Base-by-base conservation (phyloP, 257 asterid species). In the Lycium barbarum region DNA sequence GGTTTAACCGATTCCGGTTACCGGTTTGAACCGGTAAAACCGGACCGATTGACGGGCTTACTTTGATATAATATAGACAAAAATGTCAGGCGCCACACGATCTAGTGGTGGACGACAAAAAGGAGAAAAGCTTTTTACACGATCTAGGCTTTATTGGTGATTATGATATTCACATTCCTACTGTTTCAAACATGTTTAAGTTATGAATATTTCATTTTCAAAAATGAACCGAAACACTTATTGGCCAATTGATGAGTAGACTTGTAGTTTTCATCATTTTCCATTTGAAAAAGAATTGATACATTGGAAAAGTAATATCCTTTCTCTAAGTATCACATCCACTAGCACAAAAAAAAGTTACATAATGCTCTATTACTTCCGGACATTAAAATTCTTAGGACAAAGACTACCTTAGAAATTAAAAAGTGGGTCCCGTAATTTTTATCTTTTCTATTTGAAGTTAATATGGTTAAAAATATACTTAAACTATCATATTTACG, bases 241-340 rank as follows among this genome's bases (percentile, higher is more conserved):
- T 36, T 68, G 49, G 78, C 49, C 22, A 6, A 76, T 51, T 76
- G 47, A 51, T 49, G 36, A 6, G 5, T 47, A 7, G 36, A 49
- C 81, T 51, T 14, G 61, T 49, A 20, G 81, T 49, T 74, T 74
- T 74, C 61, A 74, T 40, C 12, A 20, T 20, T 49, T 74, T 49
- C 9, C 2, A 5, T 45, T 73, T 74, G 43, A 13, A 49, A 49
- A 49, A 55, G 8, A 55, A 55, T 14, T 55, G 20, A 74, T 72
- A 70, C 49, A 70, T n/a, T 17, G 54, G 15, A 72, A 43, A 71
- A 72, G 38, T 43, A 11, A 10, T 72, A 13, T 43, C 36, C 9
- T 43, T 43, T 72, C 9, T 72, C 38, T 43, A 26, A n/a, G 5
- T 10, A 74, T 74, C 9, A 26, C 45, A 9, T 71, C 15, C 33